Conservation (phyloP, 164 flowering plant species). For the Nymphaea colorata region DNA sequence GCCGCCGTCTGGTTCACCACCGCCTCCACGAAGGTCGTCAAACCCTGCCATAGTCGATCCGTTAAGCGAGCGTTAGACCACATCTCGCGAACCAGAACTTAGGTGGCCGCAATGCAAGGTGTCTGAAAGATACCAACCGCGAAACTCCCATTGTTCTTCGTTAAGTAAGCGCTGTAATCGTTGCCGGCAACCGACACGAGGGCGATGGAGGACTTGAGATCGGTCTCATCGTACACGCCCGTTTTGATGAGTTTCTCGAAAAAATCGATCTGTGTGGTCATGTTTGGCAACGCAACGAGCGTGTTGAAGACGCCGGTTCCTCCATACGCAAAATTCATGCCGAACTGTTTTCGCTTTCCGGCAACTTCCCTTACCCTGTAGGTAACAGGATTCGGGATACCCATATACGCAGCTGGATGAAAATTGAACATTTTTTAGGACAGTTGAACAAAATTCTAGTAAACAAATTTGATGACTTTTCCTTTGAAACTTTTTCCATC, state of each 20-base stretch:
- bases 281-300: slow-evolving; percentile 33
- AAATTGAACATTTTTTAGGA: no score
- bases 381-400: slow-evolving; percentile 1
- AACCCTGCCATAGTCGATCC: not conserved
- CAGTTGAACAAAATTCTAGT: no score
- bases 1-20: not conserved
- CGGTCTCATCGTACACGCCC: slow-evolving; percentile 3
- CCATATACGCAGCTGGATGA: slow-evolving; percentile 1
- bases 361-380: slow-evolving; percentile 1
- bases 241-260: slow-evolving; percentile 27
- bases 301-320: slow-evolving; percentile 20
- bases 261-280: slow-evolving; percentile 69
- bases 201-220: slow-evolving; percentile 30
- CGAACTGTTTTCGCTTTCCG: not conserved
- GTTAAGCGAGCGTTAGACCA: no score
- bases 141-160: no score
- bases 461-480: no score
- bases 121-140: not conserved
- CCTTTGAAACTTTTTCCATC: no score
- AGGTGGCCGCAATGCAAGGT: no score
- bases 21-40: not conserved
- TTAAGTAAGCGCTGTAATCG: not conserved
- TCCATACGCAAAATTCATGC: slow-evolving; percentile 13
- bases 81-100: no score
- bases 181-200: not conserved